A percentile compares a stretch with the other conserved stretches of the same genome.
Conservation (phyloP, 371 early-diverging fungal species). For the Dinochytrium kinnereticum region DNA sequence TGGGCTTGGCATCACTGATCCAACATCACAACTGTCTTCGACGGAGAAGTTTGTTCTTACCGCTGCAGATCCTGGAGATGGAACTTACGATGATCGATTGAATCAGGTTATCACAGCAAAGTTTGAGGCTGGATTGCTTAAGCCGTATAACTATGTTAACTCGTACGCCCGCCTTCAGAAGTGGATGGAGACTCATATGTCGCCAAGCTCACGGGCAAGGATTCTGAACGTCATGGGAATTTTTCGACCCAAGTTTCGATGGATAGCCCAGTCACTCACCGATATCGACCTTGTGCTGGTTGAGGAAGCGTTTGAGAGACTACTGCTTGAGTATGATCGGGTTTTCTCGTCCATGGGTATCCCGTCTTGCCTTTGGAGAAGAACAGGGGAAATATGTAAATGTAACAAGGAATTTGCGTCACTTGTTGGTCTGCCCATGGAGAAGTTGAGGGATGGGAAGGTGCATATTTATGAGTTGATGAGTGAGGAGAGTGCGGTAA, state of each 20-base stretch:
- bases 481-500: constrained; percentile 83
- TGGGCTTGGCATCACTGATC: constrained; percentile 18
- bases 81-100: constrained; percentile 71
- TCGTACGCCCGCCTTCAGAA: constrained; percentile 85
- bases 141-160: constrained; percentile 92
- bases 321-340: constrained; percentile 90
- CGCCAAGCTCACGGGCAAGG: constrained; percentile 71
- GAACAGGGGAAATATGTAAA: constrained; percentile 95
- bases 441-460: constrained; percentile 56
- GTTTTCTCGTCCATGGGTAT: constrained; percentile 94
- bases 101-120: constrained; percentile 90
- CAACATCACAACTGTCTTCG: constrained; percentile 55
- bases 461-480: constrained; percentile 91
- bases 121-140: constrained; percentile 89
- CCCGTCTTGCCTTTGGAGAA: constrained; percentile 91
- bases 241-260: constrained; percentile 84
- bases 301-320: constrained; percentile 92
- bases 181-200: constrained; percentile 90
- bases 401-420: constrained; percentile 92
- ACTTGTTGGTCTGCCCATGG: constrained; percentile 67
- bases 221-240: constrained; percentile 85
- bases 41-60: constrained; percentile 87
- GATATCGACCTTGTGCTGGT: constrained; percentile 91
- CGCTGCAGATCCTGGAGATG: constrained; percentile 87
- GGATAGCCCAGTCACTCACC: constrained; percentile 82